Percentiles rank a stretch among this genome's conserved stretches.
phyloP scores from a whole-genome alignment of 2,329 filamentous ascomycete genomes.

The Alternaria panax region DNA sequence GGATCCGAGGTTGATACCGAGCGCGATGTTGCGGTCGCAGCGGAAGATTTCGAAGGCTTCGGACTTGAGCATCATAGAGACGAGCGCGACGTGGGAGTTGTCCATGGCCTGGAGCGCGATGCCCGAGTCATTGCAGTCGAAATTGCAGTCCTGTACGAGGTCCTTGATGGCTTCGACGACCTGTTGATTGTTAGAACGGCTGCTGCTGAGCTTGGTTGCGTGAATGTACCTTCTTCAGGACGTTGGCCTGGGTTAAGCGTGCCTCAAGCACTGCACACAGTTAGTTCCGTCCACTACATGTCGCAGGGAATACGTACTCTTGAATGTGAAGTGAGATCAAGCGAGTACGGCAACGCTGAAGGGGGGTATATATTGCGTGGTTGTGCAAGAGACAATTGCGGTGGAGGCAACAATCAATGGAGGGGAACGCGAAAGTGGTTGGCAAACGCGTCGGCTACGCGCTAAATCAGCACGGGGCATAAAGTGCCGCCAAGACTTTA shows the following conservation, averaged over 20 bases:
- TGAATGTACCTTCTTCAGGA: slow-evolving; percentile 86
- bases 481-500: slow-evolving; percentile 14
- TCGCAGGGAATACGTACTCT: slow-evolving; percentile 24
- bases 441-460: slow-evolving; percentile 30
- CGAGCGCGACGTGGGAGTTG: slow-evolving; percentile 98
- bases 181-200: slow-evolving; percentile 56
- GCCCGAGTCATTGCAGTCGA: slow-evolving; percentile 99
- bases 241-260: slow-evolving; percentile 89
- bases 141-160: slow-evolving; percentile 99
- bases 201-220: background rate
- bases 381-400: slow-evolving; percentile 14
- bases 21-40: slow-evolving; percentile 98
- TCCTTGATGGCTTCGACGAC: slow-evolving; percentile 99
- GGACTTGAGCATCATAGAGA: slow-evolving; percentile 98
- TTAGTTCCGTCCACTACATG: slow-evolving; percentile 25
- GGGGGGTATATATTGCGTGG: slow-evolving; percentile 13
- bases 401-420: slow-evolving; percentile 28
- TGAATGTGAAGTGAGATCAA: slow-evolving; percentile 15
- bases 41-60: slow-evolving; percentile 94
- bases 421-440: slow-evolving; percentile 29
- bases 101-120: slow-evolving; percentile 99
- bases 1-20: slow-evolving; percentile 95
- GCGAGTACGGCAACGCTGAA: slow-evolving; percentile 2
- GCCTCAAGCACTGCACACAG: slow-evolving; percentile 82
- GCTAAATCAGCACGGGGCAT: slow-evolving; percentile 26